A percentile compares a stretch with the other conserved stretches of the same genome.
These are phyloP conservation scores for Lupinus albus DNA, from an alignment of 306 rosid species.

Conservation along the genomic window DNA sequence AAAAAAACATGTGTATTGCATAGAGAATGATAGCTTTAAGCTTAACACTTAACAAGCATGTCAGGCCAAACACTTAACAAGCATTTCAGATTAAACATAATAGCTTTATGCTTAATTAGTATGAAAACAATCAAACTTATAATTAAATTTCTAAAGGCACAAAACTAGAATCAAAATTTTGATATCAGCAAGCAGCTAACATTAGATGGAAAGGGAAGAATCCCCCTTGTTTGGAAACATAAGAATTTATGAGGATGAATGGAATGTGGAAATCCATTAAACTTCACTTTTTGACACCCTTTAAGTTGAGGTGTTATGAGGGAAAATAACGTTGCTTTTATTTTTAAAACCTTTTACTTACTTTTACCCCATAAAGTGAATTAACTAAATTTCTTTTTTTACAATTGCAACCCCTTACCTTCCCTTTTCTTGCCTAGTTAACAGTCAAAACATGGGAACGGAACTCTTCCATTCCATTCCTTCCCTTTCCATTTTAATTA, in stretches of 20 bases:
- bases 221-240: not conserved
- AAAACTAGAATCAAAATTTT: slow-evolving; percentile 30
- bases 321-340: slow-evolving; percentile 7
- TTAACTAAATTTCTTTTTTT: not conserved
- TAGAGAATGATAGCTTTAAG: too few relatives aligned
- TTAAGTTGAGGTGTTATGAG: not conserved
- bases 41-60: not conserved
- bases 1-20: too few relatives aligned
- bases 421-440: slow-evolving; percentile 6
- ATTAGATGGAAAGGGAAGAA: not conserved
- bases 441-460: slow-evolving; percentile 3
- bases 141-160: slow-evolving; percentile 22
- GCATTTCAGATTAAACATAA: not conserved
- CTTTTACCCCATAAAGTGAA: not conserved
- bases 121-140: slow-evolving; percentile 13
- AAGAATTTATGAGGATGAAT: not conserved
- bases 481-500: slow-evolving; percentile 11
- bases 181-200: slow-evolving; percentile 33
- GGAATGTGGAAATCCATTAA: slow-evolving; percentile 10
- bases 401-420: not conserved
- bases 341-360: slow-evolving; percentile 5
- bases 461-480: slow-evolving; percentile 10
- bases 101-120: not conserved
- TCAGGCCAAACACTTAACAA: slow-evolving; percentile 8
- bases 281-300: slow-evolving; percentile 11